Conservation (phyloP, 1,284 basidiomycete species). For the Sporisorium scitamineum region DNA sequence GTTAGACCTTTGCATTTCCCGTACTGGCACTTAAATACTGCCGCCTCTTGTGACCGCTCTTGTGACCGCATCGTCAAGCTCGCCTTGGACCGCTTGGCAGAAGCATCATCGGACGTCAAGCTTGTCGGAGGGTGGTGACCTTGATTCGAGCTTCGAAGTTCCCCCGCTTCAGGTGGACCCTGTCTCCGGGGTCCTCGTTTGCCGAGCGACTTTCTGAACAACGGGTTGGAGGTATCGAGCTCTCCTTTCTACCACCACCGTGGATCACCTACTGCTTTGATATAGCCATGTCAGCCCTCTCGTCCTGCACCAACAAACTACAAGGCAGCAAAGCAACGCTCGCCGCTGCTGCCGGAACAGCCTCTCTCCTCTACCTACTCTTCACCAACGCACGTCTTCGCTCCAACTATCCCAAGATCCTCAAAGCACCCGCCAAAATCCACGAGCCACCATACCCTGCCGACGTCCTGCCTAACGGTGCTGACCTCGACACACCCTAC, state of each 20-base stretch:
- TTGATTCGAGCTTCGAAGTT: not conserved
- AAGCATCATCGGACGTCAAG: not conserved
- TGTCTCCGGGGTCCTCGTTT: slow-evolving; percentile 3
- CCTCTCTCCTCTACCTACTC: slow-evolving; percentile 35
- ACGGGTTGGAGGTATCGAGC: too few species aligned
- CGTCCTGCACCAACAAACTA: slow-evolving; percentile 17
- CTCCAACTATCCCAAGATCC: slow-evolving; percentile 42
- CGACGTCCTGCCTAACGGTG: slow-evolving; percentile 40
- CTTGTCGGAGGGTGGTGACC: not conserved
- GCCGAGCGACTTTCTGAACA: not conserved
- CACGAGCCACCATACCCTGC: slow-evolving; percentile 37
- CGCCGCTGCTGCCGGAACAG: slow-evolving; percentile 37
- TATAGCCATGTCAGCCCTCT: slow-evolving; percentile 20
- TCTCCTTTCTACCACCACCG: slow-evolving; percentile 5
- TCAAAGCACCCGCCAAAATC: slow-evolving; percentile 44
- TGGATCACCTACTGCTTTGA: too few species aligned
- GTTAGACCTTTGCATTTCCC: slow-evolving; percentile 4
- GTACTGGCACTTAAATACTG: not conserved
- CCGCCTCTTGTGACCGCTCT: too few species aligned
- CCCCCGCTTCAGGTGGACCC: slow-evolving; percentile 8
- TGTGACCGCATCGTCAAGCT: too few species aligned
- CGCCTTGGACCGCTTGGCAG: too few species aligned
- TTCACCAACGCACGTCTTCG: slow-evolving; percentile 24
- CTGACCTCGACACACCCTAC: slow-evolving; percentile 42
- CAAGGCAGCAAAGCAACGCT: slow-evolving; percentile 31